Evolutionary conservation across 2,329 filamentous ascomycete species (phyloP).

Genomic region (Magnaporthiopsis rhizophila): DNA sequence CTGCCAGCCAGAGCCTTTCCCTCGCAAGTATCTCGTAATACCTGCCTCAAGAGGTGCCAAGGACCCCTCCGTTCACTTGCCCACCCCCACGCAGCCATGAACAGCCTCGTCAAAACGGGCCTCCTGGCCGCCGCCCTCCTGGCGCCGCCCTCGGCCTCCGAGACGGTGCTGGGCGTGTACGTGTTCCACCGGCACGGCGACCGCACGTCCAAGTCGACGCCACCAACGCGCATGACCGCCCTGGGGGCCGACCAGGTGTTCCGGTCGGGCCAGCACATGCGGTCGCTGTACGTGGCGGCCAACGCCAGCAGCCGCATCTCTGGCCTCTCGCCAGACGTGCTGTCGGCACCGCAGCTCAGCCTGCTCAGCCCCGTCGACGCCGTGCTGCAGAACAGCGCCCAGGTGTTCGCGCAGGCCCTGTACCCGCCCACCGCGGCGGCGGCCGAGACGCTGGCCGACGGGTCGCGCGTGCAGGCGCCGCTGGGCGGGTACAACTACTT

Average conservation of each 20-base stretch:
- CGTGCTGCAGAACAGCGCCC: slow-evolving; percentile 73
- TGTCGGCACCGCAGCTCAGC: slow-evolving; percentile 61
- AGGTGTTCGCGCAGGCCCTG: slow-evolving; percentile 74
- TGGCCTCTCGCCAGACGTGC: slow-evolving; percentile 57
- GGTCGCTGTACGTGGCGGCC: slow-evolving; percentile 62
- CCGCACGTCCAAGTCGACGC: slow-evolving; percentile 67
- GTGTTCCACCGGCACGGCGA: slow-evolving; percentile 90
- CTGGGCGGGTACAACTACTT: slow-evolving; percentile 79
- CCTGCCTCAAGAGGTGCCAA: neutral
- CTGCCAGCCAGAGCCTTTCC: no score
- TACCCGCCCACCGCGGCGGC: slow-evolving; percentile 67
- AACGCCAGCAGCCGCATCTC: slow-evolving; percentile 52
- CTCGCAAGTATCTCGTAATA: neutral
- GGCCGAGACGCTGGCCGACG: slow-evolving; percentile 62
- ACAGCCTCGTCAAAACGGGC: neutral
- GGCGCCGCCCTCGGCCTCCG: slow-evolving; percentile 25
- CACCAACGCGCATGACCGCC: slow-evolving; percentile 65
- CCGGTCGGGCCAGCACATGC: slow-evolving; percentile 66
- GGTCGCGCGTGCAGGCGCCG: slow-evolving; percentile 56
- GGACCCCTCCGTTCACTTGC: no score
- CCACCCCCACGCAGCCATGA: neutral
- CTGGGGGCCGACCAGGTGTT: slow-evolving; percentile 73
- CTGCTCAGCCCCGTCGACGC: slow-evolving; percentile 65
- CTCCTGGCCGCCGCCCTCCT: slow-evolving; percentile 9
- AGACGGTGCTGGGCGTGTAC: slow-evolving; percentile 73